Evolutionary conservation across 176 grass and related monocot genomes (phyloP), one percentile per base, ranked within the genome.

Genomic region (Oryza coarctata): DNA sequence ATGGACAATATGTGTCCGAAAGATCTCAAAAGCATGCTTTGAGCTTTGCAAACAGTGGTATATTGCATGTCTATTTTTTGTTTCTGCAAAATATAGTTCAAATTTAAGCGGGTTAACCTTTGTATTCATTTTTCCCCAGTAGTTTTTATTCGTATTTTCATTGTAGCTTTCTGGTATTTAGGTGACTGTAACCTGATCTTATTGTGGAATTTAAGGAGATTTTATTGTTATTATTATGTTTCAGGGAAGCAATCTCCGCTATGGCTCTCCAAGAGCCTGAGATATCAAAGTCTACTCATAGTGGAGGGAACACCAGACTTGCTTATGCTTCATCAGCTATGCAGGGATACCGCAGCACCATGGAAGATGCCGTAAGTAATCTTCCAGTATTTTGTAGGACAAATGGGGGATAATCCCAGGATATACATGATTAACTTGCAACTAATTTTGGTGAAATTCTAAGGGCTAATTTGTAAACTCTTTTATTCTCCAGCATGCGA

Each of bases 331-430:
- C 72, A 73, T 86, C 88, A 45, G 30, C 67, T 61, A 89, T 89
- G 88, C 79, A 89, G 68, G 88, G 88, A 68, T 39, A 61, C 73
- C 83, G 88, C 39, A 3, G 0, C 13, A 60, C 15, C 5, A 90
- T 90, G 88, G 88, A 90, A 82, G 88, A 89, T 82, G 78, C 83
- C 38, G 88, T 86, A 73, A 86, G 88, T 89, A n/a, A 58, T n/a
- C 43, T 68, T 80, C 7, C 7, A n/a, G 13, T 32, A 45, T 74
- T 79, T 79, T 60, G 6, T 84, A 88, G 45, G 34, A 74, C 52
- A 9, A 74, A 33, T 60, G 25, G 1, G 29, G 11, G 34, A 62
- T 74, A 29, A 45, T 65, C 43, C 23, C 68, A 70, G 27, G 13
- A 20, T 63, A 39, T 50, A 11, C 13, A 27, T 71, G 50, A 69